Base-by-base conservation (phyloP, 1,284 basidiomycete species). In the Melampsora occidentalis region DNA sequence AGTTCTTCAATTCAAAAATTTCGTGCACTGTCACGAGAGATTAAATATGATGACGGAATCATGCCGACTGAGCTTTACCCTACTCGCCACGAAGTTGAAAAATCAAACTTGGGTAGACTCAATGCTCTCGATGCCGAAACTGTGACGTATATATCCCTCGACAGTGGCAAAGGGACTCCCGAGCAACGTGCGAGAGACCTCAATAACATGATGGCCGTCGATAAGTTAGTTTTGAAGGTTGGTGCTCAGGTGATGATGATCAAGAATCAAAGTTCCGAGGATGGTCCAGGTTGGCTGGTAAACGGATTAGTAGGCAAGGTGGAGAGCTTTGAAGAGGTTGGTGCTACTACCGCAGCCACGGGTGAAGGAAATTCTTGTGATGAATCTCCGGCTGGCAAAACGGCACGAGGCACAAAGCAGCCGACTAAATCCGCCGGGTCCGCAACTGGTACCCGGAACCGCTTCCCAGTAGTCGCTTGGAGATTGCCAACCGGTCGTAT, bases 11-110 rank as follows among this genome's bases (percentile, higher is more conserved):
- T 90, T 72, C 76, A 82, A 5, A 86, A 85, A 31, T 94, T 95
- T 85, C 85, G 85, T 72, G 81, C 83, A 0, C 85, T 96, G 7
- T 85, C 86, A 2, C 86, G 92, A 20, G 83, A 86, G 88, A 69
- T 80, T 72, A 79, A 81, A 10, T 92, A 92, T 79, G 84, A 85
- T 10, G 91, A 93, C 80, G 89, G 89, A 0, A 88, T 94, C 53
- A 88, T 88, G 68, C 89, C 93, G 5, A 94, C 92, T 18, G 91
- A 93, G 82, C 85, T 95, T 88, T 92, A 81, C 83, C 94, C 96
- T 12, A 88, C 90, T 4, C 89, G 96, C 66, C 89, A 93, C 59
- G 92, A 97, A 78, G 95, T 85, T n/a, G 92, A 94, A 57, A 83
- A 83, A 28, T 88, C 93, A 9, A 97, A 97, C 83, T 81, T 81